Evolutionary conservation across 371 early-diverging fungal genomes (phyloP).

Genomic region (Actinomortierella ambigua): DNA sequence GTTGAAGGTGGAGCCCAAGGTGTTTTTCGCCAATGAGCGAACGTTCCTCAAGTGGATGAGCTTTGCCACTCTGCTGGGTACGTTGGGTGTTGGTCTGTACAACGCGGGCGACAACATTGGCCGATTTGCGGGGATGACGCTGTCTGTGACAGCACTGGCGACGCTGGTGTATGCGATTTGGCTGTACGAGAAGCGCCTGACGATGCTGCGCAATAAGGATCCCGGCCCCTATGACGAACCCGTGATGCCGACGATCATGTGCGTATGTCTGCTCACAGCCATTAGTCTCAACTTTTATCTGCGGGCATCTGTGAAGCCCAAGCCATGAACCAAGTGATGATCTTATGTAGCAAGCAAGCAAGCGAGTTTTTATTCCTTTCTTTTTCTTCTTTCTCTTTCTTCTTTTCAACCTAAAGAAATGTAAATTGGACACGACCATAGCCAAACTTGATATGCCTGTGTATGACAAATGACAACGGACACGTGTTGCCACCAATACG

Average conservation of each 20-base stretch:
- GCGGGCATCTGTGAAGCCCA: slow-evolving; percentile 37
- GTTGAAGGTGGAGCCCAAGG: slow-evolving; percentile 58
- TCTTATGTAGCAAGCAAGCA: no score
- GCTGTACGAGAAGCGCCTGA: slow-evolving; percentile 85
- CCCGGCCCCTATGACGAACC: slow-evolving; percentile 63
- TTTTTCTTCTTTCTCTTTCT: no score
- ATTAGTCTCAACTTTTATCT: slow-evolving; percentile 48
- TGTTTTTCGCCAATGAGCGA: slow-evolving; percentile 97
- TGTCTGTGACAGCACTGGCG: slow-evolving; percentile 66
- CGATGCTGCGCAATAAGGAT: slow-evolving; percentile 60
- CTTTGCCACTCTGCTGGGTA: slow-evolving; percentile 68
- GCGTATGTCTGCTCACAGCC: slow-evolving; percentile 41
- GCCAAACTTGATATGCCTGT: no score
- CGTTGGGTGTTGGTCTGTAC: slow-evolving; percentile 68
- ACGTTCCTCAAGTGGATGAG: slow-evolving; percentile 89
- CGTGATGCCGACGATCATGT: slow-evolving; percentile 47
- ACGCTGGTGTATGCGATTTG: slow-evolving; percentile 80
- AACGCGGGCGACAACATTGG: slow-evolving; percentile 73
- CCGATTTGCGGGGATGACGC: slow-evolving; percentile 63
- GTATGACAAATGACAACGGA: no score
- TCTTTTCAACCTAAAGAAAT: no score
- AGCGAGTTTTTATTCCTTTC: no score
- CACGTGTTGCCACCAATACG: no score
- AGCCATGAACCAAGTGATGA: no score
- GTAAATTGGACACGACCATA: no score